A percentile compares a stretch with the other conserved stretches of the same genome.
Conservation (phyloP, 2,329 filamentous ascomycete species). For the Tolypocladium paradoxum region DNA sequence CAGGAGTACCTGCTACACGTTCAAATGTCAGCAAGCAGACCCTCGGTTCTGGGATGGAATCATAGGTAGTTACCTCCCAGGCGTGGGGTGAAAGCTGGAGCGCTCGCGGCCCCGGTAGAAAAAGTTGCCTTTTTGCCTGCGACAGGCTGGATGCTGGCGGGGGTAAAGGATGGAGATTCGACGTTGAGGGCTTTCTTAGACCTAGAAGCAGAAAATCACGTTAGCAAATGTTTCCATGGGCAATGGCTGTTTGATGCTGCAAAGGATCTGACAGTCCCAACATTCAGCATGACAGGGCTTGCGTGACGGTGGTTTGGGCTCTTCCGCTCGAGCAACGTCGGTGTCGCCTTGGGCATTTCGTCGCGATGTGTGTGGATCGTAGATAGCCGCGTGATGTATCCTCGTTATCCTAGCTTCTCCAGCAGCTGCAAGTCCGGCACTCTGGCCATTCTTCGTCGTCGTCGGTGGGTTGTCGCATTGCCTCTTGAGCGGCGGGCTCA, state of each 20-base stretch:
- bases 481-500: not conserved
- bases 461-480: not conserved
- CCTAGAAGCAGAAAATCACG: constrained; percentile 14
- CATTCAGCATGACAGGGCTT: not conserved
- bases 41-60: not conserved
- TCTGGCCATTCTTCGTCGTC: not conserved
- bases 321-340: not conserved
- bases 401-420: not conserved
- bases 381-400: not conserved
- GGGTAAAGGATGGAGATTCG: constrained; percentile 92
- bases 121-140: constrained; percentile 62
- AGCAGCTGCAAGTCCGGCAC: not conserved
- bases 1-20: constrained; percentile 21
- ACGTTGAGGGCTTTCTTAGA: constrained; percentile 79
- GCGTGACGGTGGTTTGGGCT: not conserved
- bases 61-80: constrained; percentile 26
- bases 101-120: constrained; percentile 81
- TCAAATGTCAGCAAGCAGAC: not conserved
- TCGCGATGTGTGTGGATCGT: not conserved
- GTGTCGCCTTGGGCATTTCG: not conserved
- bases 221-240: not conserved
- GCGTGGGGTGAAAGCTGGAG: constrained; percentile 73
- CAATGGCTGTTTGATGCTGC: not conserved
- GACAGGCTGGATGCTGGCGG: constrained; percentile 36
- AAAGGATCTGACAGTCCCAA: not conserved